Evolutionary conservation across 345 rosid genomes (phyloP), one percentile per base, ranked within the genome.

Genomic region (Cardamine chenopodiifolia): DNA sequence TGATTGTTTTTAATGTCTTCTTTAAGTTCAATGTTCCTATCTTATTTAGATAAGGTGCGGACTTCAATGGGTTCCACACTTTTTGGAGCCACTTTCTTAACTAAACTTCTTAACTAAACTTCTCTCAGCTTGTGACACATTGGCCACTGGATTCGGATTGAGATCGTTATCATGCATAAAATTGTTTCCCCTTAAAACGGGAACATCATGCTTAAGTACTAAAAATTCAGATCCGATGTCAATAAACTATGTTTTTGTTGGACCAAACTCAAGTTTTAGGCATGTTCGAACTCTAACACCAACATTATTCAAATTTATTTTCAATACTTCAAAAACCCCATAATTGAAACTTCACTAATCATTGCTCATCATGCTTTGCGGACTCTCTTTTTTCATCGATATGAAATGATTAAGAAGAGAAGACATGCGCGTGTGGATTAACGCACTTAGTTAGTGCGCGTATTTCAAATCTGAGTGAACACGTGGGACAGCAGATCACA

Each of bases 401-500:
- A 59, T 2, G 26, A 39, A 60, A 68, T 76, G 75, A 69, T 62
- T 53, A 40, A 19, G 20, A 22, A 45, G 7, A 6, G 4, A 17
- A 69, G 63, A 44, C 70, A 76, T 53, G 79, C 74, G 75, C 75
- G 79, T 56, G 79, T 76, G 79, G 22, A 17, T 0, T 11, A 18
- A 69, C 75, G 50, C 69, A 67, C 26, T 52, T 17, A 1, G 52
- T 4, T n/a, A 42, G 23, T 60, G 64, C 57, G 70, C 28, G 64
- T 75, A 45, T 12, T 40, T 19, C 8, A 53, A 50, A 8, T 2
- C 0, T 37, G 4, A 29, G 68, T 13, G 14, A 54, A 76, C 74
- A 76, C 79, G 70, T 76, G 74, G 74, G 70, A 44, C 74, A 69
- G 58, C 58, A 61, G 58, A 76, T 76, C 74, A 76, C 64, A 61